These are phyloP conservation scores for Chenopodium album DNA, from an alignment of 148 eudicot genomes.

Conservation along the genomic window DNA sequence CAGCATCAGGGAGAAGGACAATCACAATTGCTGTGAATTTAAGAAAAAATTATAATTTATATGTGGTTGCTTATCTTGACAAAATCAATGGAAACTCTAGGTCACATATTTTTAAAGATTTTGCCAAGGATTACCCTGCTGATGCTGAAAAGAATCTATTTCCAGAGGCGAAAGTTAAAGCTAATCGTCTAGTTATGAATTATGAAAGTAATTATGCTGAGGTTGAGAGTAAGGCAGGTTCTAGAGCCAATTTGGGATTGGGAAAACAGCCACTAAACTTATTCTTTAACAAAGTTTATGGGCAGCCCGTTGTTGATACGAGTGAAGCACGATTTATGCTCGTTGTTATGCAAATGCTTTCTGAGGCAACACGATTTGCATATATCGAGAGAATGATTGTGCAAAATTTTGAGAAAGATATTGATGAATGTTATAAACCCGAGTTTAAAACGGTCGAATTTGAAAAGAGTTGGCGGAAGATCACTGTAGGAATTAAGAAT, in stretches of 20 bases:
- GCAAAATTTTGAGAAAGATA: too few species aligned
- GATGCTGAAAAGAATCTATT: background rate
- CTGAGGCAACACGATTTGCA: conserved; percentile 3
- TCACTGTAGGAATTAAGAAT: too few species aligned
- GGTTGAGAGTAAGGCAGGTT: background rate
- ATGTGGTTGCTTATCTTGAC: background rate
- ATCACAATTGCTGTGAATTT: too few species aligned
- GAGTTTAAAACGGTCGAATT: too few species aligned
- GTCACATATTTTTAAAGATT: too few species aligned
- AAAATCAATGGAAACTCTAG: too few species aligned
- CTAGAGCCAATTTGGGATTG: background rate
- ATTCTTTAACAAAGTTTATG: background rate
- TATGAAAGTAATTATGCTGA: background rate
- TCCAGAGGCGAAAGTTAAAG: conserved; percentile 8
- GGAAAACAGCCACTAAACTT: background rate
- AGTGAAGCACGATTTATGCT: conserved; percentile 8
- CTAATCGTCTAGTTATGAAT: background rate
- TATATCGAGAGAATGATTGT: too few species aligned
- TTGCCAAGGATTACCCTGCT: too few species aligned
- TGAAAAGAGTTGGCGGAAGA: too few species aligned
- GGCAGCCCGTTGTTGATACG: background rate
- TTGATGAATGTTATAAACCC: too few species aligned
- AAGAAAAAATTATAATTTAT: background rate
- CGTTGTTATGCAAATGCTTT: conserved; percentile 12
- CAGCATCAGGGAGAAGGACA: too few species aligned